Base-by-base conservation (phyloP, 179 eudicot species). In the Sideroxylon spinosum region DNA sequence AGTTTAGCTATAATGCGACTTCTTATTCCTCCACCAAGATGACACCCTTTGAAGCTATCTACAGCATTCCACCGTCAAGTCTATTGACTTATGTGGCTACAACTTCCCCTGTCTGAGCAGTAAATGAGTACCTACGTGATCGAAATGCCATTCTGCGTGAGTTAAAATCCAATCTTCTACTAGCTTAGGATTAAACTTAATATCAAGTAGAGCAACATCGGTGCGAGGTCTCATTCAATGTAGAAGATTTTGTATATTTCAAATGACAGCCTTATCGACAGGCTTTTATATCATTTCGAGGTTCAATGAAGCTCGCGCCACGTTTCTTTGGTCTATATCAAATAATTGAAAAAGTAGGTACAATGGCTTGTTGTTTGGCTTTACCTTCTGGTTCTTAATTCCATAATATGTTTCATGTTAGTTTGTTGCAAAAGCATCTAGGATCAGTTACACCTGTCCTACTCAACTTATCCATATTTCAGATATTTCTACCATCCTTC, bases 1-100 rank as follows among this genome's bases (percentile, higher is more conserved):
- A 82, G 52, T 78, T 17, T 14, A 63, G 81, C 62, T 81, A 77
- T 10, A 81, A 77, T 20, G 71, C 80, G 2, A 71, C 81, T 0
- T 12, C 17, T 26, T 76, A 78, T 17, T 59, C 76, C 3, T 63
- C 82, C 22, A 79, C 82, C 29, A 79, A 79, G 62, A 73, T 79
- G 72, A 79, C 65, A 17, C 82, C 78, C 12, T 79, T 79, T 37
- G 49, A 79, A 32, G 81, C 59, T 23, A 69, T 78, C 7, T 71
- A 78, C 23, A 76, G 76, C 37, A 67, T 67, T 11, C 59, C 28
- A 13, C 81, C 76, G 7, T 76, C 76, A 19, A 57, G 32, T 14
- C 57, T 78, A 9, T 14, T 78, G 22, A 9, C 69, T 37, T 78
- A 78, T 78, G 76, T 71, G 2, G 56, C 69, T 3, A 70, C 70